Base-by-base conservation (phyloP, 768 basidiomycete genomes). In the Hypholoma fasciculare region DNA sequence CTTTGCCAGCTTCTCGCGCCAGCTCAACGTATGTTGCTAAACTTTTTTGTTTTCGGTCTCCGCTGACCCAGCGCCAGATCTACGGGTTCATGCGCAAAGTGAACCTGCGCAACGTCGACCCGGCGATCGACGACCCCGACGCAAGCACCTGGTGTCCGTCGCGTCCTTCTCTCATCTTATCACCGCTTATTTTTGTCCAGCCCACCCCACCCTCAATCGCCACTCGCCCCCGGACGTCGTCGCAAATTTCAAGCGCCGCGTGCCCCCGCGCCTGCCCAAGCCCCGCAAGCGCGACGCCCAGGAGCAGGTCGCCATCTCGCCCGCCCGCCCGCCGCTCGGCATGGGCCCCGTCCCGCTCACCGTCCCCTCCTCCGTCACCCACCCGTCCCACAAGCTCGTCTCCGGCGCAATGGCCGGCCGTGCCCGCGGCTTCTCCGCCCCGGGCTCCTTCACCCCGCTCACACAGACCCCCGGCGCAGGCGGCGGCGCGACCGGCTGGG, bases 11-110 rank as follows among this genome's bases (percentile, higher is more conserved):
- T 97, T 96, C 83, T 96, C 94, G 65, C 87, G 94, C 76, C 94
- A 97, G 83, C 86, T 97, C 71, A 97, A 97, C 78, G 94, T 96
- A 68, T 61, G 86, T 83, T 71, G 52, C 59, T 57, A 54, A n/a
- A n/a, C n/a, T n/a, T 65, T 61, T 63, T 67, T 57, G 52, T 57
- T 53, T 43, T 16, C 40, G 34, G 39, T 47, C 40, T 19, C 56
- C 44, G 36, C 49, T 49, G 36, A 53, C 44, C 23, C 50, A 44
- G 47, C 19, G 40, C 4, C 66, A 96, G 94, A 97, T 97, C 76
- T 97, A 97, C 79, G 95, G 94, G 63, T 97, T 95, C 81, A 96
- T 96, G 92, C 93, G 94, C 76, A 96, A 96, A 75, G 92, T 96
- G 71, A 96, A 95, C 79, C 82, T 96, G 66, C 89, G 92, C 71